Evolutionary conservation across 805 yeast genomes (phyloP).

Genomic region (Cyberlindnera mrakii): DNA sequence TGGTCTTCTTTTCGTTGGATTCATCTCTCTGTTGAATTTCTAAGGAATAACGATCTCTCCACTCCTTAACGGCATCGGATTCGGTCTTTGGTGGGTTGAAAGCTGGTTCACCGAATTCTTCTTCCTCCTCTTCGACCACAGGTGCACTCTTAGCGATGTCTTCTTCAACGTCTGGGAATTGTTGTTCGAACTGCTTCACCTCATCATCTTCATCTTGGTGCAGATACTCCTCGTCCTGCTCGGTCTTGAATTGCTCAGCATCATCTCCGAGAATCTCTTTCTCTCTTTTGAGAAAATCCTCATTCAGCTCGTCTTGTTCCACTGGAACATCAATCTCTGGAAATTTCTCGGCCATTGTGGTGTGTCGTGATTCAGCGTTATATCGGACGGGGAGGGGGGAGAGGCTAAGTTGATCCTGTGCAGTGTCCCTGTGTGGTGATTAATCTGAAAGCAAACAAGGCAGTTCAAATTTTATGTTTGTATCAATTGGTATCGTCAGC

Average conservation of each 20-base stretch:
- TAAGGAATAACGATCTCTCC: constrained; percentile 77
- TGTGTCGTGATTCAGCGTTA: background rate
- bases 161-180: constrained; percentile 54
- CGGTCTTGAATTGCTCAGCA: constrained; percentile 61
- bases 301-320: constrained; percentile 27
- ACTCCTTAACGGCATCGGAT: constrained; percentile 58
- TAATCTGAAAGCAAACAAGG: too few relatives aligned
- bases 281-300: constrained; percentile 64
- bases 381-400: too few relatives aligned
- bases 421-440: background rate
- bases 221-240: constrained; percentile 46
- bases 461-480: too few relatives aligned
- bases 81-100: constrained; percentile 30
- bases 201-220: constrained; percentile 33
- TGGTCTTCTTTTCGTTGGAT: constrained; percentile 55
- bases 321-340: constrained; percentile 54
- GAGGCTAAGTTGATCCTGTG: background rate
- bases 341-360: constrained; percentile 64
- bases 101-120: constrained; percentile 31
- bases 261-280: constrained; percentile 52
- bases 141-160: constrained; percentile 11
- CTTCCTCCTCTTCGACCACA: constrained; percentile 5
- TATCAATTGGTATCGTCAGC: too few relatives aligned
- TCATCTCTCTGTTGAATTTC: constrained; percentile 79
- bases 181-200: constrained; percentile 55